Conservation (phyloP, 345 rosid genomes). For the Psidium guajava region DNA sequence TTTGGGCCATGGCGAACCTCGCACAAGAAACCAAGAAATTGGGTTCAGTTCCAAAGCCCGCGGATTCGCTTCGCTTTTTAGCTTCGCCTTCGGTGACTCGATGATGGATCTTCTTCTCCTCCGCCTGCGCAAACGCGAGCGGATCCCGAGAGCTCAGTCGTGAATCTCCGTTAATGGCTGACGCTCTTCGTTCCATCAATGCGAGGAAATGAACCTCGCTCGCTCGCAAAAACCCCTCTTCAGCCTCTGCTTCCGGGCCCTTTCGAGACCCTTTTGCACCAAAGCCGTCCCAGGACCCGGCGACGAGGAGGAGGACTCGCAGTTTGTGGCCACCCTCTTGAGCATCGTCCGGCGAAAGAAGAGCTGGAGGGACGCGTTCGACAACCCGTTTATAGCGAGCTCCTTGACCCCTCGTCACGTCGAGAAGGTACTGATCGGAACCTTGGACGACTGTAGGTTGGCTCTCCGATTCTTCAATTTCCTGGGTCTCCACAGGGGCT, state of each 20-base stretch:
- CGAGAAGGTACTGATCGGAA: constrained; percentile 46
- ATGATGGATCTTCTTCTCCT: constrained; percentile 5
- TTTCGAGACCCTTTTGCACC: constrained; percentile 7
- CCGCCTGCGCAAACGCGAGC: not conserved
- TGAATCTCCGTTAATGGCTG: not conserved
- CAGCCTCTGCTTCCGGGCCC: constrained; percentile 5
- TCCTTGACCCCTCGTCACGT: constrained; percentile 43
- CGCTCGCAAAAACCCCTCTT: constrained; percentile 10
- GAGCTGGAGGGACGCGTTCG: constrained; percentile 62
- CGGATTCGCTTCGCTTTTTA: not conserved
- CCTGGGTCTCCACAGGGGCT: constrained; percentile 66
- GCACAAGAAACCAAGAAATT: not conserved
- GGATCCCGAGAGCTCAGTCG: not conserved
- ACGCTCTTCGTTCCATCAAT: not conserved
- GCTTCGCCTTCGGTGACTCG: not conserved
- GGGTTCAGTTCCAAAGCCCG: not conserved
- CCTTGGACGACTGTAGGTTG: constrained; percentile 62
- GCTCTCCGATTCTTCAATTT: constrained; percentile 82
- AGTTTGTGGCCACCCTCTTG: constrained; percentile 30
- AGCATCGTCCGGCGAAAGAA: constrained; percentile 51
- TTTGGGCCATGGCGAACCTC: not conserved
- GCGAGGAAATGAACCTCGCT: constrained; percentile 4
- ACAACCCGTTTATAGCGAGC: constrained; percentile 19
- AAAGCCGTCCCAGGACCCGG: not conserved
- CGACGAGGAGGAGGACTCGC: constrained; percentile 25